phyloP scores from a whole-genome alignment of 345 rosid genomes.

The Lepidium aucheri region DNA sequence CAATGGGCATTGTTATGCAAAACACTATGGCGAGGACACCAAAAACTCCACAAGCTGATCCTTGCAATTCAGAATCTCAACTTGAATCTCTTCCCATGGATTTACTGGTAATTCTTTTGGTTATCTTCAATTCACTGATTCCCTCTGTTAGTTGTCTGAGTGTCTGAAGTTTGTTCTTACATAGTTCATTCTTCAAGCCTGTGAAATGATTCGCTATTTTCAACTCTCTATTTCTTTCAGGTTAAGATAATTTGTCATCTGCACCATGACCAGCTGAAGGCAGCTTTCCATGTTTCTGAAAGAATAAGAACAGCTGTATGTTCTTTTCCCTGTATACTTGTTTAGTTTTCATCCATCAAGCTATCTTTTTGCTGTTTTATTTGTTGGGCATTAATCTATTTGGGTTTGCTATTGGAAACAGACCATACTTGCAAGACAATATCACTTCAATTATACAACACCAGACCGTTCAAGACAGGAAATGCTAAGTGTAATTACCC shows the following conservation, averaged over 20 bases:
- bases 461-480: slow-evolving; percentile 92
- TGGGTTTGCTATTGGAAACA: slow-evolving; percentile 24
- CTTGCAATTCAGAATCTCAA: slow-evolving; percentile 52
- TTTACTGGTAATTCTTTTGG: slow-evolving; percentile 47
- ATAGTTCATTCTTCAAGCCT: not conserved
- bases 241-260: slow-evolving; percentile 83
- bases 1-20: slow-evolving; percentile 48
- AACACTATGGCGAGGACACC: slow-evolving; percentile 53
- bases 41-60: slow-evolving; percentile 54
- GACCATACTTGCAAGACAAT: slow-evolving; percentile 74
- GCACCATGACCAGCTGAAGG: slow-evolving; percentile 89
- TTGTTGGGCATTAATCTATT: not conserved
- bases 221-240: slow-evolving; percentile 29
- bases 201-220: slow-evolving; percentile 7
- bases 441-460: slow-evolving; percentile 81
- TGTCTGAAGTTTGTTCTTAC: not conserved
- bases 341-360: not conserved
- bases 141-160: not conserved
- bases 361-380: not conserved
- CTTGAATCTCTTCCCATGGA: slow-evolving; percentile 88
- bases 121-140: not conserved
- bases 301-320: slow-evolving; percentile 74
- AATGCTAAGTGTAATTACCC: slow-evolving; percentile 63
- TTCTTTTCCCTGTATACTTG: not conserved
- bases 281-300: slow-evolving; percentile 81